A percentile compares a stretch with the other conserved stretches of the same genome.
Conservation (phyloP, 352 stramenopile genomes). For the Pilasporangium apinafurcum region DNA sequence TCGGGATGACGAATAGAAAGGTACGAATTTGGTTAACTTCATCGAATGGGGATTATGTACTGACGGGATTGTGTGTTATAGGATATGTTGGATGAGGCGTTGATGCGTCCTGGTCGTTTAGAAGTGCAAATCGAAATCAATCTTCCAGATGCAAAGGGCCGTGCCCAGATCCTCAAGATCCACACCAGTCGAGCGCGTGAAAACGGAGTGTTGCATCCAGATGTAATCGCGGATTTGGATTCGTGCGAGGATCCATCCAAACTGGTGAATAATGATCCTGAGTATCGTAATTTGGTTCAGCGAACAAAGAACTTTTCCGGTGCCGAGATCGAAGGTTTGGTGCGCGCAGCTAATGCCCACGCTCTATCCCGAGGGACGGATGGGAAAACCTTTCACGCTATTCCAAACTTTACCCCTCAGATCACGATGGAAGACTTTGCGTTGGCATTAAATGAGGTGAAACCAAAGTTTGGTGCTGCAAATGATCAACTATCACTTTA, state of each 20-base stretch:
- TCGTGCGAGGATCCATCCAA: constrained; percentile 66
- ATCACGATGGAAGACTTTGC: constrained; percentile 93
- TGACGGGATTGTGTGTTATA: constrained; percentile 7
- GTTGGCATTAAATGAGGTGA: constrained; percentile 92
- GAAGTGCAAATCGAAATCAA: constrained; percentile 99
- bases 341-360: constrained; percentile 91
- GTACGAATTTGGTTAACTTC: constrained; percentile 20
- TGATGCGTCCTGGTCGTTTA: constrained; percentile 97
- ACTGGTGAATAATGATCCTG: constrained; percentile 48
- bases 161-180: constrained; percentile 98
- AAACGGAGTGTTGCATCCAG: constrained; percentile 63
- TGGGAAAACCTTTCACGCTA: constrained; percentile 78
- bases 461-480: constrained; percentile 96
- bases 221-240: constrained; percentile 73
- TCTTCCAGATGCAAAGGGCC: constrained; percentile 92
- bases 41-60: not conserved
- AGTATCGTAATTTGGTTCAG: constrained; percentile 90
- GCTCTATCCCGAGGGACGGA: constrained; percentile 78
- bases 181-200: constrained; percentile 90
- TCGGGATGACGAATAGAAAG: constrained; percentile 99
- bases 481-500: constrained; percentile 94
- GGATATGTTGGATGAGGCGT: constrained; percentile 93
- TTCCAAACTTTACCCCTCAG: constrained; percentile 70
- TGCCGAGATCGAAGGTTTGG: constrained; percentile 97
- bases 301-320: constrained; percentile 99